Evolutionary conservation across 352 stramenopile genomes (phyloP).

Genomic region (Pilasporangium apinafurcum): DNA sequence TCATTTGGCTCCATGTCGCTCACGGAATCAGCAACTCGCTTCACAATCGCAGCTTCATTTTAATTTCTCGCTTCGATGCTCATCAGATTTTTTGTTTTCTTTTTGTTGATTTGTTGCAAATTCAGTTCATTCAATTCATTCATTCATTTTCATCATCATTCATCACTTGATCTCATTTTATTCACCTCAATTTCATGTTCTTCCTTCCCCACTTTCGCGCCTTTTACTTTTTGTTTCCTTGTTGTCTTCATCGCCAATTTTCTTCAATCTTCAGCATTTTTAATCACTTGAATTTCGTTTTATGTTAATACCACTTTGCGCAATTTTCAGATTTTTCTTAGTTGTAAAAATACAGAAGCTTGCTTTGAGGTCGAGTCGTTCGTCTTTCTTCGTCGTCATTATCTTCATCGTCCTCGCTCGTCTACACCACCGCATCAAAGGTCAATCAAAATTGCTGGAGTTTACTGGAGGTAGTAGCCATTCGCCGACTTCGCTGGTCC

Average conservation of each 20-base stretch:
- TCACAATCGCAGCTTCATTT: too few relatives aligned
- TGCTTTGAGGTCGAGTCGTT: too few relatives aligned
- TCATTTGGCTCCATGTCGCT: constrained; percentile 4
- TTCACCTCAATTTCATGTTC: constrained; percentile 22
- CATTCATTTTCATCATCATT: constrained; percentile 6
- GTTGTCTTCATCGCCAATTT: constrained; percentile 2
- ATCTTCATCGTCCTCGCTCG: constrained; percentile 1
- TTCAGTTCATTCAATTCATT: too few relatives aligned
- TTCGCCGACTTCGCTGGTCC: too few relatives aligned
- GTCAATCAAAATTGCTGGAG: too few relatives aligned
- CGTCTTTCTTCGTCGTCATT: background rate
- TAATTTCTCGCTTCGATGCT: background rate
- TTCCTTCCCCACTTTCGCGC: constrained; percentile 6
- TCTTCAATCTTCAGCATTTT: constrained; percentile 20
- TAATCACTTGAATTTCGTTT: constrained; percentile 19
- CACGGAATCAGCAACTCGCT: too few relatives aligned
- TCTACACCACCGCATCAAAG: too few relatives aligned
- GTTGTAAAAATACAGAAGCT: too few relatives aligned
- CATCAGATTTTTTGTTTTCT: background rate
- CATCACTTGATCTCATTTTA: constrained; percentile 16
- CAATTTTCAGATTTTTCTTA: too few relatives aligned
- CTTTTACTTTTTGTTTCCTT: background rate
- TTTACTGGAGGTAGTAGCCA: too few relatives aligned
- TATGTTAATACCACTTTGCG: too few relatives aligned
- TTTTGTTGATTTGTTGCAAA: background rate